Base-by-base conservation (phyloP, 2,329 filamentous ascomycete species). In the Ophiobolus disseminans region DNA sequence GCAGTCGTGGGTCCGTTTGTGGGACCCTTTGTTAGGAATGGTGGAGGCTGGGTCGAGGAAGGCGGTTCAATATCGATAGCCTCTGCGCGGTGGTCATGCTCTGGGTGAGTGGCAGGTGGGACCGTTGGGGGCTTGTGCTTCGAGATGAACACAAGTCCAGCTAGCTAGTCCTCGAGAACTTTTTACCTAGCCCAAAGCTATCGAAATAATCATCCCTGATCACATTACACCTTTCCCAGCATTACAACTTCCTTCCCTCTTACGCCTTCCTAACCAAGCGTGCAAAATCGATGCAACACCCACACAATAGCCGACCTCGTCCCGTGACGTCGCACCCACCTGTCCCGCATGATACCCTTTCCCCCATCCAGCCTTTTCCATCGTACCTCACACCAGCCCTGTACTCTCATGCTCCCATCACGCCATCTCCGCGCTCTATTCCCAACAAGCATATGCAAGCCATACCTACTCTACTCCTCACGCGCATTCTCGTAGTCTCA, bases 1-100 rank as follows among this genome's bases (percentile, higher is more conserved):
- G 64, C 62, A 67, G 62, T 66, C 60, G 55, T 52, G 54, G 62
- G 62, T 57, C 49, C 49, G 47, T 28, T 10, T n/a, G n/a, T n/a
- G 37, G 46, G 48, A 40, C 53, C 57, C 53, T 48, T 49, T 40
- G 41, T 40, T 36, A 37, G 36, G 46, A 40, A 48, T 36, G 22
- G 30, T 26, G 35, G 39, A 49, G 20, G 35, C 49, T 49, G 49
- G 21, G 45, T 43, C 41, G 39, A 57, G 58, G n/a, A n/a, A n/a
- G n/a, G n/a, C 55, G 49, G 54, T 59, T 59, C 55, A 60, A 58
- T 58, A 53, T 57, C 46, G 43, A 55, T 55, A 63, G 49, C 36
- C 40, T 62, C 42, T 32, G 55, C 58, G 53, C 35, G 56, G 51
- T 42, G 22, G 40, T 37, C 42, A 46, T 55, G 51, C 21, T 44